Evolutionary conservation across 2,329 filamentous ascomycete genomes (phyloP).

Genomic region (Delphinella strobiligena): DNA sequence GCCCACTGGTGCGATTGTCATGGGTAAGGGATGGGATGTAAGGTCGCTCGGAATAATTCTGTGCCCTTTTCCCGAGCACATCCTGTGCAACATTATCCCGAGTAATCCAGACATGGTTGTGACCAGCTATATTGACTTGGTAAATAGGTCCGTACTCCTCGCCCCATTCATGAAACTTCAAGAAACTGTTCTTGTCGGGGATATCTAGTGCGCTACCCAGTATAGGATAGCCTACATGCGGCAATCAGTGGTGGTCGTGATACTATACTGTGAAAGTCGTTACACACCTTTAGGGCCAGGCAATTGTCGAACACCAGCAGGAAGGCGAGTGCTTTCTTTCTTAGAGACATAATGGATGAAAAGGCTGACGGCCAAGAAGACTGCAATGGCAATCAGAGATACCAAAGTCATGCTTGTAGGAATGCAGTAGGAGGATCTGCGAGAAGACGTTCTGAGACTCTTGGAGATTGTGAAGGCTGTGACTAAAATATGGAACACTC

Average conservation of each 20-base stretch:
- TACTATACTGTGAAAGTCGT: not conserved
- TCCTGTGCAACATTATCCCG: conserved; percentile 30
- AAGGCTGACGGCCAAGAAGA: conserved; percentile 17
- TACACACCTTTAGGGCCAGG: conserved; percentile 16
- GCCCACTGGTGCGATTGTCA: conserved; percentile 32
- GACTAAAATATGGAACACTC: not conserved
- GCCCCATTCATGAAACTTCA: conserved; percentile 35
- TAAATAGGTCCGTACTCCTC: conserved; percentile 34
- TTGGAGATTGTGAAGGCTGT: too few species aligned
- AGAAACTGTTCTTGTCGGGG: conserved; percentile 30
- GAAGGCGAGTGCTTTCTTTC: conserved; percentile 7
- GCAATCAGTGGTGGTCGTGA: not conserved
- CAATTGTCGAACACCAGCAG: conserved; percentile 11
- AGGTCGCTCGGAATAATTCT: conserved; percentile 35
- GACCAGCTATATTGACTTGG: conserved; percentile 31
- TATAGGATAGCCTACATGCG: conserved; percentile 26
- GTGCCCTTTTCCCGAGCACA: conserved; percentile 30
- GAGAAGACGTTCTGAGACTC: too few species aligned
- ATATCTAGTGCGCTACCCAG: conserved; percentile 31
- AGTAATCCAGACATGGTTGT: conserved; percentile 35
- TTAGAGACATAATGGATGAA: conserved; percentile 12
- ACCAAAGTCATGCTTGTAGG: conserved; percentile 11
- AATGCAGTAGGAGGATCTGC: not conserved
- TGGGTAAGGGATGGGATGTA: conserved; percentile 32
- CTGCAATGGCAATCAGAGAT: conserved; percentile 12